These are phyloP conservation scores for Leucocoprinus birnbaumii DNA, from an alignment of 768 basidiomycete genomes.

Conservation along the genomic window DNA sequence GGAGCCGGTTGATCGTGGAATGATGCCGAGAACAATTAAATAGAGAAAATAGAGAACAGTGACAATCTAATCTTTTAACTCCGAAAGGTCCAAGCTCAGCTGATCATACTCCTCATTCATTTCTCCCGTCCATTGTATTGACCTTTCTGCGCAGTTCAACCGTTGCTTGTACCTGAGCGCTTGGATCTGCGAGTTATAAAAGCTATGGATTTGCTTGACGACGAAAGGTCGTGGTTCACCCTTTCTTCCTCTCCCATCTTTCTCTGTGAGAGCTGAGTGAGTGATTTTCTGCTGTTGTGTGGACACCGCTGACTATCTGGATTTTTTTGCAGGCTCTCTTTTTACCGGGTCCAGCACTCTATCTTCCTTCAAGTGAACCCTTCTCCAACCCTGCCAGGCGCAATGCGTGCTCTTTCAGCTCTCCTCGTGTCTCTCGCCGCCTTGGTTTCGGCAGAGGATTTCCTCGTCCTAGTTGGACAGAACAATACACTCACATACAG, in stretches of 20 bases:
- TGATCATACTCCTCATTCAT: not conserved
- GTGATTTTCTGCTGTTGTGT: conserved; percentile 12
- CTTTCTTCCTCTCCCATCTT: conserved; percentile 10
- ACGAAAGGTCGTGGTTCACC: not conserved
- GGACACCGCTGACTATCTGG: not conserved
- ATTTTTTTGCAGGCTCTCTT: not conserved
- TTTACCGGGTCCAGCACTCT: no score
- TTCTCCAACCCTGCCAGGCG: not conserved
- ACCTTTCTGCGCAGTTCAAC: no score
- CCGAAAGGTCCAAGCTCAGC: not conserved
- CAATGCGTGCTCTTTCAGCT: conserved; percentile 22
- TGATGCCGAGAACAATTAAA: no score
- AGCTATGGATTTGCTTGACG: not conserved
- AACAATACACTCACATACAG: conserved; percentile 22
- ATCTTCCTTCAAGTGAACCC: no score
- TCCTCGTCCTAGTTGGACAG: conserved; percentile 31
- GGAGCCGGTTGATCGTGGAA: no score
- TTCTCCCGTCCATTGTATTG: no score
- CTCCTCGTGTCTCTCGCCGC: conserved; percentile 22
- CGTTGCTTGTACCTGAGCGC: not conserved
- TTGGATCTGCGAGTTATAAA: not conserved
- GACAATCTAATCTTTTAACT: not conserved
- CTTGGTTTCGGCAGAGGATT: conserved; percentile 25
- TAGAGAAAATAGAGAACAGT: not conserved
- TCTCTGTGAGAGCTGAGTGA: conserved; percentile 29